Conservation (phyloP, 345 rosid species). For the Corchorus capsularis region DNA sequence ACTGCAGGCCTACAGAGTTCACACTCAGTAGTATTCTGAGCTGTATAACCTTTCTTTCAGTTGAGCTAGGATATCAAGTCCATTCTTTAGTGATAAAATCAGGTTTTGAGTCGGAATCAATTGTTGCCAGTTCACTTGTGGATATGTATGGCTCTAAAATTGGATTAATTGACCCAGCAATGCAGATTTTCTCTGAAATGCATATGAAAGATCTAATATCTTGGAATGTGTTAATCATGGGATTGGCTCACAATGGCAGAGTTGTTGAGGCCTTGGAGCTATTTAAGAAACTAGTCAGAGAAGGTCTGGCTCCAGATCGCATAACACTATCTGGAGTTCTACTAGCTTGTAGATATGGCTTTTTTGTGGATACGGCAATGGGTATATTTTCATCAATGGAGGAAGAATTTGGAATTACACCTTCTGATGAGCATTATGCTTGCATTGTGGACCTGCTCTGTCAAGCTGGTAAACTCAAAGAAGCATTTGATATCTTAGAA, state of each 20-base stretch:
- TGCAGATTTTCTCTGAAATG: slow-evolving; percentile 45
- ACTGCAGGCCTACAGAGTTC: slow-evolving; percentile 54
- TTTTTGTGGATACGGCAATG: slow-evolving; percentile 50
- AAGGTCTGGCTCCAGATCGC: slow-evolving; percentile 51
- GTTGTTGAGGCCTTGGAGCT: slow-evolving; percentile 41
- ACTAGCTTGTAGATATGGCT: slow-evolving; percentile 64
- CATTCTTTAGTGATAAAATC: slow-evolving; percentile 64
- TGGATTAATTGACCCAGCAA: slow-evolving; percentile 52
- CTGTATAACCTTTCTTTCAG: slow-evolving; percentile 39
- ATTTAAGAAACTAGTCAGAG: slow-evolving; percentile 42
- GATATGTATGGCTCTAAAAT: slow-evolving; percentile 62
- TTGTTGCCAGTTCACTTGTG: slow-evolving; percentile 63
- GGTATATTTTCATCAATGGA: slow-evolving; percentile 56
- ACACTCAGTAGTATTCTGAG: slow-evolving; percentile 58
- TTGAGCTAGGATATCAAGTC: slow-evolving; percentile 56
- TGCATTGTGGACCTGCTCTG: slow-evolving; percentile 54
- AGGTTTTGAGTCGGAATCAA: slow-evolving; percentile 50
- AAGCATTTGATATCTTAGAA: slow-evolving; percentile 42
- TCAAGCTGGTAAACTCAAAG: slow-evolving; percentile 45
- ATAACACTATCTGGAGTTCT: slow-evolving; percentile 58
- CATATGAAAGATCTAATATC: slow-evolving; percentile 53
- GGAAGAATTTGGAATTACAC: slow-evolving; percentile 40
- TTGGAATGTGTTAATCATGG: slow-evolving; percentile 71
- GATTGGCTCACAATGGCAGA: slow-evolving; percentile 53
- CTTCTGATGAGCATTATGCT: slow-evolving; percentile 55